A percentile compares a stretch with the other conserved stretches of the same genome.
phyloP scores from a whole-genome alignment of 179 eudicot genomes.

The Camellia oleifera region DNA sequence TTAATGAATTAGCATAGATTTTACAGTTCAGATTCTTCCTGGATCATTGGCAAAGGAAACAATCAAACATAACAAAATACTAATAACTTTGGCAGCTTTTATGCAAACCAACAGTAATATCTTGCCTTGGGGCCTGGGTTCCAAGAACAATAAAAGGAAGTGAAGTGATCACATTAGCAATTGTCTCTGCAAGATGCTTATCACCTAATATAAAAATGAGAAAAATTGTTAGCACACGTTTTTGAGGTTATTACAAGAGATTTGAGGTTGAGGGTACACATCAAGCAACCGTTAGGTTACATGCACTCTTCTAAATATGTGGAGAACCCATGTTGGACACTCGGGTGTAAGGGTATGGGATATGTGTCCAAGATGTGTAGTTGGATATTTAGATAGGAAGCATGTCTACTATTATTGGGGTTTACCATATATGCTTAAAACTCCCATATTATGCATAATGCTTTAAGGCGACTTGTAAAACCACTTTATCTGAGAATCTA shows the following conservation, averaged over 20 bases:
- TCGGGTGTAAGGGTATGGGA: no score
- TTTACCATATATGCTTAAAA: no score
- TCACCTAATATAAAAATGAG: constrained; percentile 48
- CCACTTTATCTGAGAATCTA: no score
- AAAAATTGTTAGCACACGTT: neutral
- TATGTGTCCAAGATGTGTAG: no score
- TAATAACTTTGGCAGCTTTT: neutral
- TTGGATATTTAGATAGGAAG: no score
- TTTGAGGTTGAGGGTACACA: neutral
- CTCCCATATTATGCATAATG: no score
- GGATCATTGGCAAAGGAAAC: constrained; percentile 26
- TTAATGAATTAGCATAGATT: constrained; percentile 84
- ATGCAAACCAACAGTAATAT: neutral
- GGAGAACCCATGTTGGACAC: no score
- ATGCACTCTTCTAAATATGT: neutral
- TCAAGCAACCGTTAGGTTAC: neutral
- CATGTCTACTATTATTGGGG: no score
- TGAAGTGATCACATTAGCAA: constrained; percentile 84
- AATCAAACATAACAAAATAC: neutral
- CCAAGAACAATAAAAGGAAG: constrained; percentile 92
- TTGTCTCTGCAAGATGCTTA: constrained; percentile 57
- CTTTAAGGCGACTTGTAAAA: no score
- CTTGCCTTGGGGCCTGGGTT: constrained; percentile 76
- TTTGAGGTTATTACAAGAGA: neutral
- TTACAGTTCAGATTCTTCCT: constrained; percentile 77